Percentiles rank a stretch among this genome's conserved stretches.
Conservation (phyloP, 768 basidiomycete genomes). For the Calocybe cyanea region DNA sequence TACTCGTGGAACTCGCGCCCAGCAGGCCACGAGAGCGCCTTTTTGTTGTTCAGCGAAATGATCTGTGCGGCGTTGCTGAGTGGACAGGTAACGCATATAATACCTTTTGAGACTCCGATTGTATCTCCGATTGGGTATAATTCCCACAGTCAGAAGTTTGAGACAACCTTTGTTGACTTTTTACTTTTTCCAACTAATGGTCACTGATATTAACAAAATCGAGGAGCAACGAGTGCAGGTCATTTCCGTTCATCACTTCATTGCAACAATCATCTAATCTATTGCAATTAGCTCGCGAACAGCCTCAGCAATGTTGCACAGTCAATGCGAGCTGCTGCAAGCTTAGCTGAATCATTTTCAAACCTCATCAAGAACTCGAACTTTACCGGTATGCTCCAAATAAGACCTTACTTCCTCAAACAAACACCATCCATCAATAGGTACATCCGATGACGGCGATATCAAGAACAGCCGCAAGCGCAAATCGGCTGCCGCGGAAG, state of each 20-base stretch:
- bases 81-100: conserved; percentile 12
- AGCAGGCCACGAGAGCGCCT: conserved; percentile 20
- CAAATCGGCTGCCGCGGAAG: conserved; percentile 41
- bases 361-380: conserved; percentile 36
- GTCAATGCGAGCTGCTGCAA: conserved; percentile 60
- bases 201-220: conserved; percentile 24
- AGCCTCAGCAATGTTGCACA: conserved; percentile 56
- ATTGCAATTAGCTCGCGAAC: conserved; percentile 44
- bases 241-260: conserved; percentile 5
- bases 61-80: conserved; percentile 24
- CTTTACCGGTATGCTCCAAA: conserved; percentile 9
- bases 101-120: conserved; percentile 30
- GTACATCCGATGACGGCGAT: conserved; percentile 16
- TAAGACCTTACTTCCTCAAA: conserved; percentile 9
- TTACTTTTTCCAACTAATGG: conserved; percentile 17
- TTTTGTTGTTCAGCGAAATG: conserved; percentile 16
- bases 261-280: conserved; percentile 14
- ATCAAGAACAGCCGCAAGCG: conserved; percentile 47
- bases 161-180: conserved; percentile 7
- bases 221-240: conserved; percentile 33
- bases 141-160: conserved; percentile 36
- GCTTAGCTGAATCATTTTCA: conserved; percentile 57
- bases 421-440: conserved; percentile 13
- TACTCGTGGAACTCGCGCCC: conserved; percentile 17
- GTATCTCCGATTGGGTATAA: conserved; percentile 1